phyloP scores from a whole-genome alignment of 148 eudicot genomes.

The Silene conica region DNA sequence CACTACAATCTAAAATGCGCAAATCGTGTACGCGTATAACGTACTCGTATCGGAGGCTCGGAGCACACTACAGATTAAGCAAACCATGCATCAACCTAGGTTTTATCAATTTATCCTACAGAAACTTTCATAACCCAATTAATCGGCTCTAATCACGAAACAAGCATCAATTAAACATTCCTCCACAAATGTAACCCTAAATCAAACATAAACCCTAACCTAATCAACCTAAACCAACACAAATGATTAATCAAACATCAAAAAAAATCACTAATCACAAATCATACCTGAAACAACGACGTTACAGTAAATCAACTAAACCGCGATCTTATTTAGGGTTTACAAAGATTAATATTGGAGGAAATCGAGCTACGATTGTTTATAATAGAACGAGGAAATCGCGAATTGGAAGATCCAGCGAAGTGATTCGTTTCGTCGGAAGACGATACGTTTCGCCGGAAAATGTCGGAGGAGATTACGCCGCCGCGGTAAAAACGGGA shows the following conservation, averaged over 20 bases:
- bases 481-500: constrained; percentile 4
- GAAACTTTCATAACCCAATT: neutral
- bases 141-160: neutral
- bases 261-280: neutral
- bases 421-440: constrained; percentile 8
- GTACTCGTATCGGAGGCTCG: too few relatives aligned
- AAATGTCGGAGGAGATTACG: neutral
- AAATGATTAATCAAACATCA: neutral
- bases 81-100: neutral
- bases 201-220: constrained; percentile 2
- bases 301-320: neutral
- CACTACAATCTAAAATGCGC: too few relatives aligned
- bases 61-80: neutral
- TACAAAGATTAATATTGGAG: neutral
- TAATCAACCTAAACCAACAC: neutral
- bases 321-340: constrained; percentile 6
- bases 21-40: too few relatives aligned
- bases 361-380: neutral
- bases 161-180: neutral
- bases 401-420: neutral
- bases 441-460: neutral
- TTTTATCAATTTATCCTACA: neutral
- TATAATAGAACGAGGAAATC: neutral
- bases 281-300: neutral
- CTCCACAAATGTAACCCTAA: neutral